Conservation (phyloP, 1,284 basidiomycete genomes). For the Malassezia sp. region DNA sequence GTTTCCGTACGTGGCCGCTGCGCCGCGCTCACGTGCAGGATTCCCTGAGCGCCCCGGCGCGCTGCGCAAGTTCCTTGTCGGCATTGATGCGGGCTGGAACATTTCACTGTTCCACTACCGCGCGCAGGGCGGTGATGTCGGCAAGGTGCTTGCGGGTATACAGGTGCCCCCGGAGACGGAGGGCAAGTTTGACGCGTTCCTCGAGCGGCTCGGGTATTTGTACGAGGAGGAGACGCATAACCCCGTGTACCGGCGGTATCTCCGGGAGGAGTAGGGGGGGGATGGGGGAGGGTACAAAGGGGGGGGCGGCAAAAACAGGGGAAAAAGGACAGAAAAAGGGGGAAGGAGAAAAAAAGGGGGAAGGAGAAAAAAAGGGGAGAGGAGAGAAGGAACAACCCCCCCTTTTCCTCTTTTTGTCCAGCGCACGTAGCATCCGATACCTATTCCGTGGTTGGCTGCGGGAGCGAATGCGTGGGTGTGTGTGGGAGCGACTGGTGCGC, state of each 20-base stretch:
- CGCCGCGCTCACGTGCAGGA: constrained; percentile 86
- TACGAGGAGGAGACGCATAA: constrained; percentile 91
- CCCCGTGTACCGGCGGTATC: constrained; percentile 67
- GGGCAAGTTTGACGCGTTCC: constrained; percentile 61
- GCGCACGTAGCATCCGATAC: too few relatives aligned
- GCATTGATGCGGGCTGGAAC: constrained; percentile 77
- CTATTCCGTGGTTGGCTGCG: too few relatives aligned
- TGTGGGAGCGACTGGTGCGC: too few relatives aligned
- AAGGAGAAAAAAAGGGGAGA: too few relatives aligned
- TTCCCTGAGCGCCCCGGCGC: constrained; percentile 94
- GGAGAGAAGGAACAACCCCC: too few relatives aligned
- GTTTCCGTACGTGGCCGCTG: constrained; percentile 82
- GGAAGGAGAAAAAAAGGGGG: too few relatives aligned
- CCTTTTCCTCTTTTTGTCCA: too few relatives aligned
- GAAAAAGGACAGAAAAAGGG: not conserved
- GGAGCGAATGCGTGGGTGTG: too few relatives aligned
- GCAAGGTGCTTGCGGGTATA: constrained; percentile 62
- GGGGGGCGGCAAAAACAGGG: not conserved
- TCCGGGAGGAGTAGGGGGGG: constrained; percentile 37
- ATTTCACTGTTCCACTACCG: constrained; percentile 94
- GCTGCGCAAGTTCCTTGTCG: constrained; percentile 62
- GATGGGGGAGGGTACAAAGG: not conserved
- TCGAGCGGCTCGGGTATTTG: constrained; percentile 66
- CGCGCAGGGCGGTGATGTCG: constrained; percentile 65
- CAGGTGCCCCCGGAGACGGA: constrained; percentile 61